These are phyloP conservation scores for Talaromyces atroroseus DNA, from an alignment of 2,329 filamentous ascomycete species.

Conservation along the genomic window DNA sequence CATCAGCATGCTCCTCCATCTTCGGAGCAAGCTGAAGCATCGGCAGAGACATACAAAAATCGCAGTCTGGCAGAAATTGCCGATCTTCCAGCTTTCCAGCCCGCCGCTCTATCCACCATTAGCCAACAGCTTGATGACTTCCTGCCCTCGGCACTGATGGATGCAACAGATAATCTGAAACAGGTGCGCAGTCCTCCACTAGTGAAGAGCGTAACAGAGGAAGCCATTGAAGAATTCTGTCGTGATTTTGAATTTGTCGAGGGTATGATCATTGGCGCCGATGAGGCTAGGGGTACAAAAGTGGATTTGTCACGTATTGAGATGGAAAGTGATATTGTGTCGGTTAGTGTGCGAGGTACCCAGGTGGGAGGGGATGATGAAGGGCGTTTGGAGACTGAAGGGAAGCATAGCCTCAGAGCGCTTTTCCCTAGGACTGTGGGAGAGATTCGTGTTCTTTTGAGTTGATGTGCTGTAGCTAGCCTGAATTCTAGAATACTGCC, in stretches of 20 bases:
- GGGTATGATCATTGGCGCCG: slow-evolving; percentile 53
- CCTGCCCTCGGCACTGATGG: slow-evolving; percentile 85
- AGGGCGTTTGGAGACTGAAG: slow-evolving; percentile 30
- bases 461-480: slow-evolving; percentile 30
- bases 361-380: slow-evolving; percentile 23
- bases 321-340: slow-evolving; percentile 20
- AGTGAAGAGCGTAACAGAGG: slow-evolving; percentile 70
- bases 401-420: slow-evolving; percentile 43
- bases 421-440: slow-evolving; percentile 60
- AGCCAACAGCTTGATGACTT: slow-evolving; percentile 83
- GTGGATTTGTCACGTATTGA: slow-evolving; percentile 27
- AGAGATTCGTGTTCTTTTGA: slow-evolving; percentile 59
- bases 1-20: slow-evolving; percentile 7
- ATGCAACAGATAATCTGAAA: slow-evolving; percentile 77
- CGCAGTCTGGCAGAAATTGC: slow-evolving; percentile 52
- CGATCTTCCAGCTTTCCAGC: slow-evolving; percentile 53
- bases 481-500: background rate
- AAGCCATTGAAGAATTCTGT: slow-evolving; percentile 79
- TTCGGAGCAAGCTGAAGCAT: background rate
- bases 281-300: slow-evolving; percentile 43
- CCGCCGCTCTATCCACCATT: slow-evolving; percentile 56
- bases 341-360: slow-evolving; percentile 15
- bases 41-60: slow-evolving; percentile 21
- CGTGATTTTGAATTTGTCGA: slow-evolving; percentile 72
- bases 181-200: slow-evolving; percentile 66